Evolutionary conservation across 163 green algal genomes (phyloP).

Genomic region (Scenedesmus sp.): DNA sequence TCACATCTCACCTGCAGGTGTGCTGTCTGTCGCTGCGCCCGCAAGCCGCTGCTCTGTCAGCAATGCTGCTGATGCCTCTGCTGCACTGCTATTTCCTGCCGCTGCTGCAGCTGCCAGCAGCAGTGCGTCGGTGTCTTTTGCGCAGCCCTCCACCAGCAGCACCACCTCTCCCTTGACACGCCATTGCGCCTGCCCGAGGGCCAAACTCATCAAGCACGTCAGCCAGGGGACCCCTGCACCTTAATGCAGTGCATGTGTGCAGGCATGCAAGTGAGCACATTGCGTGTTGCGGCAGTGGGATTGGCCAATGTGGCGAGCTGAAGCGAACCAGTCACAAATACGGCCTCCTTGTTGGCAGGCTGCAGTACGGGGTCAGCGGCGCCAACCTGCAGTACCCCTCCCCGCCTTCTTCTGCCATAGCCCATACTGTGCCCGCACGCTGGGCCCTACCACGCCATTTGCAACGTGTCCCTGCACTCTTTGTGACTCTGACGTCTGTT

Average conservation of each 20-base stretch:
- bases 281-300: too few species aligned
- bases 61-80: not conserved
- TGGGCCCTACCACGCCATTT: too few species aligned
- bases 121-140: not conserved
- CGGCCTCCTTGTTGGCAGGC: too few species aligned
- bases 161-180: constrained; percentile 76
- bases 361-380: not conserved
- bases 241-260: too few species aligned
- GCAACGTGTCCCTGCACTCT: too few species aligned
- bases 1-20: not conserved
- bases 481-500: too few species aligned
- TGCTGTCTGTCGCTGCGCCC: not conserved
- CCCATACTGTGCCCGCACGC: too few species aligned
- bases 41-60: not conserved
- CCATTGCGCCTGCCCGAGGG: constrained; percentile 69
- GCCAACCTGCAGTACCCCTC: too few species aligned
- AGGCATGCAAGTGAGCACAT: not conserved
- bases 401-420: too few species aligned
- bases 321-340: not conserved
- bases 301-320: too few species aligned
- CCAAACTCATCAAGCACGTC: constrained; percentile 70
- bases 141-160: constrained; percentile 72
- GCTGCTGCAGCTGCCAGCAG: not conserved
- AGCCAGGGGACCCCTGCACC: constrained; percentile 47
- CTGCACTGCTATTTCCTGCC: not conserved